Base-by-base conservation (phyloP, 768 basidiomycete species). In the Suillus decipiens region DNA sequence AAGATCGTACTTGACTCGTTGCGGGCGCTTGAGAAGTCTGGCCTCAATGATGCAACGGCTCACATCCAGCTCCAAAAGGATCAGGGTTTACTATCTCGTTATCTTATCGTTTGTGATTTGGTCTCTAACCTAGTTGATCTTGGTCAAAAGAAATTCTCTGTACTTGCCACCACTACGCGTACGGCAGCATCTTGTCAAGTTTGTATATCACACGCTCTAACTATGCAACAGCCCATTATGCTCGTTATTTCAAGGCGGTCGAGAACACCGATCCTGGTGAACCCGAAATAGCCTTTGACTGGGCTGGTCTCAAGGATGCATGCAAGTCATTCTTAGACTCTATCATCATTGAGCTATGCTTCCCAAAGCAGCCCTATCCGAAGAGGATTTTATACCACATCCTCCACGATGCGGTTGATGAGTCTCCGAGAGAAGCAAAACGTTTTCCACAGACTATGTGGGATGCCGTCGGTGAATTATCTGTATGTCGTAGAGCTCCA, bases 241-340 rank as follows among this genome's bases (percentile, higher is more conserved):
- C 81, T n/a, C 82, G 78, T 42, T 90, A 88, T 70, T 91, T 92
- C 80, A 90, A 86, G 73, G 74, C 66, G 67, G 68, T 70, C 67
- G 66, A 80, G 73, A 64, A 71, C 65, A 55, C 62, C 1, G 78
- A 81, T 39, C 74, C 76, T 0, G 79, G 79, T 17, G 82, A 85
- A 39, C 74, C 80, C 14, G 85, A 86, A 65, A 79, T 86, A 50
- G 76, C 82, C 12, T 93, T 95, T 71, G 87, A 90, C 67, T 88
- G 84, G 84, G 76, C 65, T 8, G 81, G 81, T 58, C 74, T 91
- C 64, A 84, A 85, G 67, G 80, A 80, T 36, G 87, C 88, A 24
- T 86, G 89, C 67, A 81, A 82, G 68, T 94, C 93, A 4, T 93
- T 92, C 76, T 74, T 93, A 56, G 92, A 93, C 73, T 92, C 90